Percentiles rank a stretch among this genome's conserved stretches.
phyloP scores from a whole-genome alignment of 176 grass and related monocot species.

The Carex littledalei region DNA sequence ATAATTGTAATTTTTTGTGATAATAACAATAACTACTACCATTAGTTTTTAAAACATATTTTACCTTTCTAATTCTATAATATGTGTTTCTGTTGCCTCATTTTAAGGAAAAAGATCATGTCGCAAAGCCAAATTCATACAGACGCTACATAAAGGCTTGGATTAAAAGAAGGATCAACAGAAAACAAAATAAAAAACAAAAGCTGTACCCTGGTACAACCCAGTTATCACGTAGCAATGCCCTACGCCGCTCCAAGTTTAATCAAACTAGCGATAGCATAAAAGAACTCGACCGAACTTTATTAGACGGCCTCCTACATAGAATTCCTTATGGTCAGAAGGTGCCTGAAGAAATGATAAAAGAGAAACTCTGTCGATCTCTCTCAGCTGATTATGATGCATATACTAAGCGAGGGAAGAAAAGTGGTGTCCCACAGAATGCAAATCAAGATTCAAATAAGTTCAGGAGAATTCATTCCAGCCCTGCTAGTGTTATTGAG shows the following conservation, averaged over 20 bases:
- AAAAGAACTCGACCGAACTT: conserved; percentile 20
- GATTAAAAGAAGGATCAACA: conserved; percentile 25
- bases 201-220: not conserved
- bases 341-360: conserved; percentile 24
- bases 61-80: not conserved
- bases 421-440: not conserved
- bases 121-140: not conserved
- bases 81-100: not conserved
- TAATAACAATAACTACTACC: not conserved
- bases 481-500: conserved; percentile 11
- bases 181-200: conserved; percentile 9
- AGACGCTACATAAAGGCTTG: conserved; percentile 18
- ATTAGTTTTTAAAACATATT: not conserved
- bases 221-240: not conserved
- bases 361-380: conserved; percentile 19
- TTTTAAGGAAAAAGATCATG: conserved; percentile 9
- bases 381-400: conserved; percentile 20
- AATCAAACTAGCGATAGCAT: not conserved
- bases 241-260: not conserved
- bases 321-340: conserved; percentile 25
- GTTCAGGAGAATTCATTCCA: conserved; percentile 9
- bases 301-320: conserved; percentile 18
- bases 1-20: not conserved
- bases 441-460: not conserved
- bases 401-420: conserved; percentile 13